Evolutionary conservation across 208 protist species (phyloP), one percentile per base, ranked within the genome.

Genomic region (Crithidia expoeki): DNA sequence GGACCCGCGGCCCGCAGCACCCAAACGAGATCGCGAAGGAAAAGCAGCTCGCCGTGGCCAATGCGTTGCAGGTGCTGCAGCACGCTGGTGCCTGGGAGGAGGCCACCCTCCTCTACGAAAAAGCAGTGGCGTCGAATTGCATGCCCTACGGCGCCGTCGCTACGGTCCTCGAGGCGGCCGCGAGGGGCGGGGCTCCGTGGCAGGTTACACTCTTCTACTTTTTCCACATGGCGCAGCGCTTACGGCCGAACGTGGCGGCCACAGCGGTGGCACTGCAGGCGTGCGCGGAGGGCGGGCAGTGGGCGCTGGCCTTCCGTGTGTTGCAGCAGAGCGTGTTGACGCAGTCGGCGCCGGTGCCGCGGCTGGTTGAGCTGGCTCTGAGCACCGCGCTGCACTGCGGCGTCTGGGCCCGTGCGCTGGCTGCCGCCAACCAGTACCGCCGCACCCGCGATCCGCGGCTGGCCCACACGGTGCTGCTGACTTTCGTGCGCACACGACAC

Each of bases 261-360:
- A 57, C 85, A 12, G 67, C 76, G 14, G 77, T 76, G 32, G 90
- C 87, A 3, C 59, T 95, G 64, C 72, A 88, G 69, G 86, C 86
- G 16, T 95, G 90, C 51, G 72, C 68, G 28, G 68, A 51, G 32
- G 85, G 85, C 16, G 64, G 65, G 0, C 86, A 88, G 77, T 95
- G 90, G 90, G 75, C 61, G 42, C 56, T 84, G n/a, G 87, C 80
- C 23, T 83, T 92, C 36, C 81, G 80, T 19, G 74, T 95, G 53
- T 68, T 95, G 55, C 76, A 65, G 36, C 87, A 93, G 58, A 78
- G 68, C 61, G 68, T 90, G 36, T 58, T 95, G 34, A 89, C 90
- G 33, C 75, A 81, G 61, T 12, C 69, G 25, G 30, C 40, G 25
- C 80, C 85, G 9, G 68, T 74, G 17, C 89, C 89, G 23, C 76